Base-by-base conservation (phyloP, 768 basidiomycete genomes). In the Candolleomyces efflorescens region DNA sequence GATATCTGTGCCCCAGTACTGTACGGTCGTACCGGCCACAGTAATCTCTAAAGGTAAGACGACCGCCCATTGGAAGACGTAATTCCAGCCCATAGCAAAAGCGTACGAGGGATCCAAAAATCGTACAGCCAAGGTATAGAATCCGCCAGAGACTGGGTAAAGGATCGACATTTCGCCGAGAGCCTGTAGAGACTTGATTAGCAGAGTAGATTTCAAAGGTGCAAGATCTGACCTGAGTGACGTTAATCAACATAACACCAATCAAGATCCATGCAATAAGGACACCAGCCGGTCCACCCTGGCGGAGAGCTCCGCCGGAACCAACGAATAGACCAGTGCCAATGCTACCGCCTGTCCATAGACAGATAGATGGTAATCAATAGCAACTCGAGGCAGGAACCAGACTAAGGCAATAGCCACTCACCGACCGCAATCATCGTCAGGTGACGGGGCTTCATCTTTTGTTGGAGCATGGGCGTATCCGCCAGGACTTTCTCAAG, bases 81-180 rank as follows among this genome's bases (percentile, higher is more conserved):
- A 79, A 50, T 79, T 79, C 78, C 78, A 79, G 2, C 78, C 78
- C 78, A 79, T 79, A 44, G 77, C 75, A 54, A 78, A 78, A 32
- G 76, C 76, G 59, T 77, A 79, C 12, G 76, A 72, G 41, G 78
- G 78, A 53, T 79, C 78, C 59, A 78, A 67, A 64, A 79, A 78
- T 24, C 77, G 76, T 63, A 68, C 65, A 47, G 78, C 75, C 38
- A 78, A 69, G 32, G 77, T 78, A 60, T 79, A 79, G 67, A 79
- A 79, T 51, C 76, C 78, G 54, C 78, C 78, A 56, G 78, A 79
- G 26, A 79, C 76, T 9, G 78, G 78, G 58, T 75, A 79, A 22
- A 79, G 58, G 56, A 79, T 78, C 55, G 73, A 74, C 75, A 79
- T 79, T 75, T 79, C 78, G 61, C 77, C 77, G 53, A 79, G 68